Evolutionary conservation across 768 basidiomycete genomes (phyloP).

Genomic region (Naganishia vaughanmartiniae): DNA sequence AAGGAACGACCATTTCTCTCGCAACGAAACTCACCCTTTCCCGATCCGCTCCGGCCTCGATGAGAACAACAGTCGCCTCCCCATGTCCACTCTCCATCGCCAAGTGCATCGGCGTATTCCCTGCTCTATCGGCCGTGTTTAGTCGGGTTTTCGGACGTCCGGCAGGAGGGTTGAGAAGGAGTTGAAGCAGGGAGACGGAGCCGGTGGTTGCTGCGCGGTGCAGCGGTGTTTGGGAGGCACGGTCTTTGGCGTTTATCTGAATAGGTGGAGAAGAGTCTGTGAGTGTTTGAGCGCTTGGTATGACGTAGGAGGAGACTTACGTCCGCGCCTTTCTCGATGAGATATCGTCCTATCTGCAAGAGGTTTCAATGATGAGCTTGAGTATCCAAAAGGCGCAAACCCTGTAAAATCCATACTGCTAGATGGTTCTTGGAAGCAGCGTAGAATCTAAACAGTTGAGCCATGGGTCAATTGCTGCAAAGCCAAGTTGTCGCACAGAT

Average conservation of each 20-base stretch:
- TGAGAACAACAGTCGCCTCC: slow-evolving; percentile 80
- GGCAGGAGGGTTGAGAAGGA: slow-evolving; percentile 81
- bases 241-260: slow-evolving; percentile 91
- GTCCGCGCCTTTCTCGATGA: slow-evolving; percentile 85
- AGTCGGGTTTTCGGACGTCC: slow-evolving; percentile 68
- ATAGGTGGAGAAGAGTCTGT: neutral
- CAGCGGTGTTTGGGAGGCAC: slow-evolving; percentile 87
- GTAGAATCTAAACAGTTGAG: slow-evolving; percentile 52
- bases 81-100: slow-evolving; percentile 96
- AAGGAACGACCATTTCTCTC: neutral
- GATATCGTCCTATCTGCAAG: slow-evolving; percentile 73
- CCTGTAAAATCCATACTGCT: slow-evolving; percentile 34
- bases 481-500: too few relatives aligned
- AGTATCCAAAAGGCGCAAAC: too few relatives aligned
- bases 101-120: slow-evolving; percentile 93
- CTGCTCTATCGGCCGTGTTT: slow-evolving; percentile 65
- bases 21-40: slow-evolving; percentile 63
- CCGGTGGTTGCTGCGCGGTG: slow-evolving; percentile 97
- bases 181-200: slow-evolving; percentile 77
- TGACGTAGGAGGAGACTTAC: slow-evolving; percentile 58
- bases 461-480: too few relatives aligned
- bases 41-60: slow-evolving; percentile 93
- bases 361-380: neutral
- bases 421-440: slow-evolving; percentile 52
- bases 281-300: neutral